Evolutionary conservation across 768 basidiomycete genomes (phyloP).

Genomic region (Dioszegia hungarica): DNA sequence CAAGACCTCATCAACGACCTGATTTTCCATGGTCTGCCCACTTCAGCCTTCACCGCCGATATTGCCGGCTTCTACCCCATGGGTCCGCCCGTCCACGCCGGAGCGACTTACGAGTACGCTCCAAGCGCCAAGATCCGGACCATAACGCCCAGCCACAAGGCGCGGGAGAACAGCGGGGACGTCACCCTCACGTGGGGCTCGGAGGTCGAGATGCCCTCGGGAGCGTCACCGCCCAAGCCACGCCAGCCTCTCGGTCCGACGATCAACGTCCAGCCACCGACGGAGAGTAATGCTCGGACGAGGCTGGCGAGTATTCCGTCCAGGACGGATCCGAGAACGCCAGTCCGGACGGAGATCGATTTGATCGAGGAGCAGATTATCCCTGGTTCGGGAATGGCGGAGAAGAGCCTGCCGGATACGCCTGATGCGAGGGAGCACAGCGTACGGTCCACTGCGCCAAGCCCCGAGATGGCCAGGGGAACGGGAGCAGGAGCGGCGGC

Average conservation of each 20-base stretch:
- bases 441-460: conserved; percentile 21
- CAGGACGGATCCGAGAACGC: conserved; percentile 4
- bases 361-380: conserved; percentile 12
- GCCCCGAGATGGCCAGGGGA: neutral
- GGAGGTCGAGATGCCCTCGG: conserved; percentile 38
- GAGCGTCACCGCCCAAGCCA: conserved; percentile 13
- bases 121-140: neutral
- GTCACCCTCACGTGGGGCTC: conserved; percentile 34
- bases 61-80: neutral
- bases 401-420: conserved; percentile 5
- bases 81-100: neutral
- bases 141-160: conserved; percentile 2
- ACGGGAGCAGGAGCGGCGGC: neutral
- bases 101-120: neutral
- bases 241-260: conserved; percentile 21
- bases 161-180: conserved; percentile 7
- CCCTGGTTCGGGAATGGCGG: conserved; percentile 12
- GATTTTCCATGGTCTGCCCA: conserved; percentile 23
- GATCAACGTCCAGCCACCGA: conserved; percentile 44
- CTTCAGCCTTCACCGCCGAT: conserved; percentile 1
- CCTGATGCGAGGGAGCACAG: conserved; percentile 20
- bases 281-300: conserved; percentile 28
- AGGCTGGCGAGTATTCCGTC: conserved; percentile 12
- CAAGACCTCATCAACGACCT: conserved; percentile 33
- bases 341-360: conserved; percentile 20